Base-by-base conservation (phyloP, 257 asterid genomes). In the Fraxinus pennsylvanica region DNA sequence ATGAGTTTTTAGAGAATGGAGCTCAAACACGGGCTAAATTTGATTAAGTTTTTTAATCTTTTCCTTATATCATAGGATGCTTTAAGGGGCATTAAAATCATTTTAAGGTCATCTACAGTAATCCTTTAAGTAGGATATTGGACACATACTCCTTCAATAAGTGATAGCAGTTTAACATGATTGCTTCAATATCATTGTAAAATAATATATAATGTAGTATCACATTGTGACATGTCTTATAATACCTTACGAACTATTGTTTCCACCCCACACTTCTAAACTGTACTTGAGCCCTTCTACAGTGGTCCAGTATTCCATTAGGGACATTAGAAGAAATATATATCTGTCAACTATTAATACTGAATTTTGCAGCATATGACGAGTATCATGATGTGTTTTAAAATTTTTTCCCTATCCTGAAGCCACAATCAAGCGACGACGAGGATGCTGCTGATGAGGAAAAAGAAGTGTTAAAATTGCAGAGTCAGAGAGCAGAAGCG, bases 371-470 rank as follows among this genome's bases (percentile, higher is more conserved):
- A 74, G 47, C 74, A 70, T 47, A 72, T 68, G 17, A n/a, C 32
- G 71, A 22, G 50, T 69, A 29, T 65, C 54, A 2, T 76, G 72
- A 70, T 78, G 73, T 83, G 43, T 54, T 69, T 74, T 59, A 82
- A 77, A 79, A 57, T 14, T 74, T 71, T 66, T 76, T 74, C 72
- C 63, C 8, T 79, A 61, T 17, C 81, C 82, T 81, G 47, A 75
- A 90, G 97, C 77, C 83, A 33, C 88, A 82, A 84, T 88, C 97
- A 78, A 88, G 89, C 75, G 97, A 96, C 71, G 97, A 92, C 72
- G 97, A 90, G 61, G 87, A 86, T 73, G 89, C 92, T 21, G 91
- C 86, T 9, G 94, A 83, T 72, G 99, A 93, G 86, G 96, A 90
- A 88, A 86, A 78, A 15, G 99, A 89, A 91, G 97, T 81, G 69